Evolutionary conservation across 768 basidiomycete species (phyloP).

Genomic region (Zangia roseola): DNA sequence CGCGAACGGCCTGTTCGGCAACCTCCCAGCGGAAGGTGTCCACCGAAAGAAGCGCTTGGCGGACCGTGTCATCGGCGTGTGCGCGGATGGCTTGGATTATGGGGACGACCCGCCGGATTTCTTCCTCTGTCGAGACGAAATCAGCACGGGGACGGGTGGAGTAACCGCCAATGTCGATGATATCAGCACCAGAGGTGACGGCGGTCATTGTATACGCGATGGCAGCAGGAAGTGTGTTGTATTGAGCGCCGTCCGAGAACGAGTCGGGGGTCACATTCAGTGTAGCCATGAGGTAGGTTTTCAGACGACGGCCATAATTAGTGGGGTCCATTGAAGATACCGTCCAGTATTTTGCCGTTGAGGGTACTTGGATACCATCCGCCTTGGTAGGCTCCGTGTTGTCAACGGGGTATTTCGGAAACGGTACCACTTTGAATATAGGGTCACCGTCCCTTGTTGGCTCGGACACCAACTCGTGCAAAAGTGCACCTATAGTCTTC

Average conservation of each 20-base stretch:
- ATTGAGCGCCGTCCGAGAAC: slow-evolving; percentile 81
- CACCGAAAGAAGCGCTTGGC: slow-evolving; percentile 20
- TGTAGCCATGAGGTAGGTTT: slow-evolving; percentile 84
- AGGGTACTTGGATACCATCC: slow-evolving; percentile 14
- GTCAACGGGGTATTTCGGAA: slow-evolving; percentile 53
- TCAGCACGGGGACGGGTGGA: slow-evolving; percentile 84
- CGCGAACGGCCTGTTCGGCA: slow-evolving; percentile 49
- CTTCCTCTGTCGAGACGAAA: slow-evolving; percentile 66
- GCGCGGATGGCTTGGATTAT: slow-evolving; percentile 59
- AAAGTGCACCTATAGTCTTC: slow-evolving; percentile 46
- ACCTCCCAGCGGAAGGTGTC: slow-evolving; percentile 29
- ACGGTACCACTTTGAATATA: slow-evolving; percentile 75
- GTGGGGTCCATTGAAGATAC: slow-evolving; percentile 18
- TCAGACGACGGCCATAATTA: slow-evolving; percentile 22
- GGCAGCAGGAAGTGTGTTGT: slow-evolving; percentile 53
- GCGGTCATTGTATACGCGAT: slow-evolving; percentile 52
- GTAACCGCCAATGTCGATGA: slow-evolving; percentile 93
- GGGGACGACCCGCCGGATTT: slow-evolving; percentile 70
- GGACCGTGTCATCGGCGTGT: slow-evolving; percentile 16
- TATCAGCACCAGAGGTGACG: slow-evolving; percentile 57
- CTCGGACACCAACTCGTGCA: slow-evolving; percentile 39
- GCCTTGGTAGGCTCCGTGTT: slow-evolving; percentile 5
- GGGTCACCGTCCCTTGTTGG: slow-evolving; percentile 36
- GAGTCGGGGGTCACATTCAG: slow-evolving; percentile 95
- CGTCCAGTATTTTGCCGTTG: slow-evolving; percentile 24